These are phyloP conservation scores for Cardiospermum halicacabum DNA, from an alignment of 345 rosid species.

Conservation along the genomic window DNA sequence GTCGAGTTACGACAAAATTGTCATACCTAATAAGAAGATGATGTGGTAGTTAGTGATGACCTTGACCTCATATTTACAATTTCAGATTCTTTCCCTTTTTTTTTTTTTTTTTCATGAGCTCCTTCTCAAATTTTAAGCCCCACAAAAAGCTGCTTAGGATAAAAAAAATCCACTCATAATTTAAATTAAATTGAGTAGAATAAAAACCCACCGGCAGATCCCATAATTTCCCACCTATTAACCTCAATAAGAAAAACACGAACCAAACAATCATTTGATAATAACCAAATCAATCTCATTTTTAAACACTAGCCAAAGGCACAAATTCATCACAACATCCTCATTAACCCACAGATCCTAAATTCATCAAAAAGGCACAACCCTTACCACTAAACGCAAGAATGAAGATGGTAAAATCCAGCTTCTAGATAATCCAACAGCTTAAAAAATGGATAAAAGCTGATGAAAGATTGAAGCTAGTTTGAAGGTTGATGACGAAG, in stretches of 20 bases:
- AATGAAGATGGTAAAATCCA: slow-evolving; percentile 15
- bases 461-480: slow-evolving; percentile 23
- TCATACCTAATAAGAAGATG: too few relatives aligned
- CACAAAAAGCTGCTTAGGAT: slow-evolving; percentile 85
- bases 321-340: slow-evolving; percentile 14
- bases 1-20: too few relatives aligned
- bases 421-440: too few relatives aligned
- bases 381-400: slow-evolving; percentile 14
- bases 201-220: slow-evolving; percentile 71
- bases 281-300: slow-evolving; percentile 12
- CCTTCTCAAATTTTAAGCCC: slow-evolving; percentile 99
- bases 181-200: slow-evolving; percentile 56
- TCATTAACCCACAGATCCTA: slow-evolving; percentile 32
- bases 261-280: not conserved
- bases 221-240: slow-evolving; percentile 42
- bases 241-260: slow-evolving; percentile 20
- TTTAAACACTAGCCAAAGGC: slow-evolving; percentile 11
- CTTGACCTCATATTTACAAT: not conserved
- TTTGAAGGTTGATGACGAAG: too few relatives aligned
- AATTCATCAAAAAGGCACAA: slow-evolving; percentile 29
- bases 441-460: slow-evolving; percentile 1
- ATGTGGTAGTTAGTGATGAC: too few relatives aligned
- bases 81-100: slow-evolving; percentile 94
- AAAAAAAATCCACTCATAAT: slow-evolving; percentile 80
- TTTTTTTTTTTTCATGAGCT: slow-evolving; percentile 96